These are phyloP conservation scores for Phymatotrichopsis omnivora DNA, from an alignment of 2,329 filamentous ascomycete genomes.

Conservation along the genomic window DNA sequence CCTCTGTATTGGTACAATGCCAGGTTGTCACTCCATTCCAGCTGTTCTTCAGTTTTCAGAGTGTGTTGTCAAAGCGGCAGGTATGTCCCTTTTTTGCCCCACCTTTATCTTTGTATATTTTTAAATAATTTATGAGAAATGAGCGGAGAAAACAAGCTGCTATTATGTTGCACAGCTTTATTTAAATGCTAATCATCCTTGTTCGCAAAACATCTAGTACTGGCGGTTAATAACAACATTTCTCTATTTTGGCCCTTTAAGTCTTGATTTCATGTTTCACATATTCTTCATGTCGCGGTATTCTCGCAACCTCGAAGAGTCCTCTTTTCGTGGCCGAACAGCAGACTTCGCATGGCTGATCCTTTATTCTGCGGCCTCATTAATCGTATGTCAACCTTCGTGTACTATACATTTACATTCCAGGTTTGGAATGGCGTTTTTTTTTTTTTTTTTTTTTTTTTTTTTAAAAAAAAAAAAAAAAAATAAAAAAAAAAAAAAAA, in stretches of 20 bases:
- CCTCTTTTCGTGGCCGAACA: conserved; percentile 68
- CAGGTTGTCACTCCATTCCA: conserved; percentile 87
- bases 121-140: neutral
- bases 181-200: neutral
- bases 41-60: conserved; percentile 90
- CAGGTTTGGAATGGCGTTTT: too few species aligned
- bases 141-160: too few species aligned
- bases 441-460: neutral
- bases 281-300: conserved; percentile 98
- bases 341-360: conserved; percentile 94
- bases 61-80: conserved; percentile 86
- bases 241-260: conserved; percentile 92
- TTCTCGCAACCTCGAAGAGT: conserved; percentile 87
- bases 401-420: neutral
- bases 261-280: conserved; percentile 89
- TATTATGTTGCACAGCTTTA: neutral
- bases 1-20: conserved; percentile 83
- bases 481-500: too few species aligned
- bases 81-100: conserved; percentile 40
- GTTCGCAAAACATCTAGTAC: conserved; percentile 51
- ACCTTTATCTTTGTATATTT: neutral
- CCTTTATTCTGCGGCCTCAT: conserved; percentile 67
- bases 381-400: conserved; percentile 44
- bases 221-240: conserved; percentile 96
- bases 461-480: too few species aligned